A percentile compares a stretch with the other conserved stretches of the same genome.
These are phyloP conservation scores for Panus rudis DNA, from an alignment of 768 basidiomycete genomes.

Conservation along the genomic window DNA sequence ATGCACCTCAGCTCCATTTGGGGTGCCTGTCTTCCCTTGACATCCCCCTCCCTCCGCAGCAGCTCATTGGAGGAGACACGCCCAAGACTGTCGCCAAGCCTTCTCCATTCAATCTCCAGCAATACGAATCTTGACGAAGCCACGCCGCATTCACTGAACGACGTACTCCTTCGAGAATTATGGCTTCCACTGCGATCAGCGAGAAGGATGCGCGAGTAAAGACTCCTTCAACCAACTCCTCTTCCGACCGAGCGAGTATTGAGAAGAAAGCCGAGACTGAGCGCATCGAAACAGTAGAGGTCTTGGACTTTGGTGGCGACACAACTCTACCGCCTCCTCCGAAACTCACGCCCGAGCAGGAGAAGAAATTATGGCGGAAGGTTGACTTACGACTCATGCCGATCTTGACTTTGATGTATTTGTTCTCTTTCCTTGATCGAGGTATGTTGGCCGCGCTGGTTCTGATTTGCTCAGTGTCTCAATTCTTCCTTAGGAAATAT, in stretches of 20 bases:
- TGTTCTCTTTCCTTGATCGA: slow-evolving; percentile 24
- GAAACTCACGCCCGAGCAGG: slow-evolving; percentile 37
- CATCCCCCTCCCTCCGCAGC: no score
- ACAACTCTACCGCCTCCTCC: slow-evolving; percentile 39
- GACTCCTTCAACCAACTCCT: no score
- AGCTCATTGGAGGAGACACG: no score
- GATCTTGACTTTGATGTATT: slow-evolving; percentile 24
- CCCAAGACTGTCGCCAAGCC: no score
- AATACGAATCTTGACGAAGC: no score
- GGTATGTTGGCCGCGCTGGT: slow-evolving; percentile 16
- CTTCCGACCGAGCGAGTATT: not conserved
- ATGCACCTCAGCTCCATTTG: no score
- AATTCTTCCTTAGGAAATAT: slow-evolving; percentile 11
- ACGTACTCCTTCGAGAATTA: no score
- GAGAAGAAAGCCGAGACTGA: not conserved
- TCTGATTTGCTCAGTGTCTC: not conserved
- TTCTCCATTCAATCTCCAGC: no score
- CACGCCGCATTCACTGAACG: no score
- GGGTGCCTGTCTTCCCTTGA: no score
- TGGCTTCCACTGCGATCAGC: no score
- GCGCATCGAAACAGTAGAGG: not conserved
- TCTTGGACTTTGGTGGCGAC: slow-evolving; percentile 38
- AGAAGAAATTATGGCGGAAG: slow-evolving; percentile 30
- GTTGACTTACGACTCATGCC: slow-evolving; percentile 25
- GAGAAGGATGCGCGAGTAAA: no score